Evolutionary conservation across 2,329 filamentous ascomycete genomes (phyloP), one percentile per base, ranked within the genome.

Genomic region (Cercospora zeae-maydis): DNA sequence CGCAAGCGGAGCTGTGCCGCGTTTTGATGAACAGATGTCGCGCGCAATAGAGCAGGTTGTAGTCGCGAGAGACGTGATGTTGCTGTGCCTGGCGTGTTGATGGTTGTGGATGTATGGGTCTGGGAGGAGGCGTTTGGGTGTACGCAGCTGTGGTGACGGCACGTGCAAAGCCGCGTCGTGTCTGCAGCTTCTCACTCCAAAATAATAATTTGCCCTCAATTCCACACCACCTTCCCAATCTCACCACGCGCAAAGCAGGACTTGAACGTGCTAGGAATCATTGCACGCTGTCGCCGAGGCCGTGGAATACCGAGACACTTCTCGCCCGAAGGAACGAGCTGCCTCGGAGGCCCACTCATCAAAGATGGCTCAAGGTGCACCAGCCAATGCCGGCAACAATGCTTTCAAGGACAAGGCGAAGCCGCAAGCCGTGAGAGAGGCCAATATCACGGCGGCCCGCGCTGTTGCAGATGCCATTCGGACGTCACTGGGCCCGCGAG

Each of bases 381-480:
- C 78, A 64, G 75, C 75, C 68, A 80, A 80, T 74, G 79, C 80
- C 71, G 81, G 81, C 76, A 88, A 88, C 80, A 83, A 81, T 76
- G 82, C 86, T 68, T 90, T 90, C 82, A 88, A 86, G 84, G 86
- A 88, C 77, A 99, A 97, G 87, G 95, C 97, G 83, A 99, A 99
- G 91, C 95, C 95, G 71, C 89, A 95, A 83, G 95, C 95, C 70
- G 95, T 99, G 69, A 90, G 95, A 72, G 93, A 91, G 69, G 91
- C 91, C 75, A 99, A 99, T 81, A 98, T 99, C 79, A 90, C 96
- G 75, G 95, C 95, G 72, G 95, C 95, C 73, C 87, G 93, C 91
- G 95, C 95, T 76, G 93, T 99, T 75, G 90, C 95, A 77, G 95
- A 99, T 86, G 95, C 95, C 71, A 96, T 99, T 77, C 86, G 95